Conservation (phyloP, 495 filamentous ascomycete genomes). For the Penicillium cataractarum region DNA sequence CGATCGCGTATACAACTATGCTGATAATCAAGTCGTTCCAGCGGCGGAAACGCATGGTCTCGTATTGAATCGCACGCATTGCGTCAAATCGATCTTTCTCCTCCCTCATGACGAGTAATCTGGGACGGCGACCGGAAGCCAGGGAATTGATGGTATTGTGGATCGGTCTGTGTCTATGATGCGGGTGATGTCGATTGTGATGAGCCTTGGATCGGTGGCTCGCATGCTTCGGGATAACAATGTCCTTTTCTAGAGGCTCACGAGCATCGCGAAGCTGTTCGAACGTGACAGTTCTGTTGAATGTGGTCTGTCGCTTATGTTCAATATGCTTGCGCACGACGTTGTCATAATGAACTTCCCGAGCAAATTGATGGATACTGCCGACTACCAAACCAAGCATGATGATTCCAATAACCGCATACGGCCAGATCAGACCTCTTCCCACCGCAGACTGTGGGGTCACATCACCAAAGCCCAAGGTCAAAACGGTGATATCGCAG, state of each 20-base stretch:
- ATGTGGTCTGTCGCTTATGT: constrained; percentile 57
- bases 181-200: constrained; percentile 15
- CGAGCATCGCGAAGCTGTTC: constrained; percentile 11
- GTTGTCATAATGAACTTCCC: constrained; percentile 66
- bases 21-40: constrained; percentile 76
- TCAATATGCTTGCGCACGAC: constrained; percentile 67
- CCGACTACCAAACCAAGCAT: constrained; percentile 86
- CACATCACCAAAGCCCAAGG: constrained; percentile 68
- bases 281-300: constrained; percentile 56
- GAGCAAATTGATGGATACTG: constrained; percentile 73
- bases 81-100: constrained; percentile 74
- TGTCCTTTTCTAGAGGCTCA: constrained; percentile 1
- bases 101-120: constrained; percentile 43
- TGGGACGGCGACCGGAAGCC: constrained; percentile 24
- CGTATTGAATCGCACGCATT: constrained; percentile 78
- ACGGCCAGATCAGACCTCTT: constrained; percentile 76
- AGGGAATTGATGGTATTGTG: constrained; percentile 31
- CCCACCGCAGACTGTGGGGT: constrained; percentile 51
- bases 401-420: constrained; percentile 81
- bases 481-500: constrained; percentile 66
- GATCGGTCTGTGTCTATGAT: constrained; percentile 22
- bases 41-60: constrained; percentile 62
- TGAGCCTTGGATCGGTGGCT: constrained; percentile 3
- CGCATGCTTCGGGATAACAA: constrained; percentile 7
- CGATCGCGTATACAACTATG: constrained; percentile 58